Conservation (phyloP, 768 basidiomycete species). For the Rhodotorula diobovata region DNA sequence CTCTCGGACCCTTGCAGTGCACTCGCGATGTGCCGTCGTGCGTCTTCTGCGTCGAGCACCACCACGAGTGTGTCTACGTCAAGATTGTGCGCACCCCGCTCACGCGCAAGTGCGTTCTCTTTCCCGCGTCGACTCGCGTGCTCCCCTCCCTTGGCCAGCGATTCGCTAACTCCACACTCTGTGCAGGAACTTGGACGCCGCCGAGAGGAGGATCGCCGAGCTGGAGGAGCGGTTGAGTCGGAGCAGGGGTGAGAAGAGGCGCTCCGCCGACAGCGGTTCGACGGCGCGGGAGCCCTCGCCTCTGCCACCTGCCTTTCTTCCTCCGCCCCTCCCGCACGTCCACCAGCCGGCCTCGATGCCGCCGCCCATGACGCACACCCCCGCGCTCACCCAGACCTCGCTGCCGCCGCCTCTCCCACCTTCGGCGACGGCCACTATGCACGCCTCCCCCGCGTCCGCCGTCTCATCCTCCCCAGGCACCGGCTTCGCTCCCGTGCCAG, state of each 20-base stretch:
- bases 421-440: background rate
- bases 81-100: background rate
- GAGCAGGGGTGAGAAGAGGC: too few species aligned
- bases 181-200: background rate
- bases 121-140: background rate
- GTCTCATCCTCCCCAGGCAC: background rate
- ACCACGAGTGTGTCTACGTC: background rate
- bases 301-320: too few species aligned
- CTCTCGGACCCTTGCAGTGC: background rate
- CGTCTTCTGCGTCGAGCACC: background rate
- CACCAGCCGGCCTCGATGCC: too few species aligned
- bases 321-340: too few species aligned
- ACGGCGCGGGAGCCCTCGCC: too few species aligned
- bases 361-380: background rate
- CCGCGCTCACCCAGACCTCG: too few species aligned
- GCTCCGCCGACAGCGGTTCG: too few species aligned
- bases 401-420: background rate
- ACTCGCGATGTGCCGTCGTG: background rate
- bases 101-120: background rate
- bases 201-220: background rate
- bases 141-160: background rate
- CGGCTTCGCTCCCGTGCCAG: background rate
- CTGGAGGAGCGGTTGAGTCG: too few species aligned
- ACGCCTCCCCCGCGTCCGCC: background rate
- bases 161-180: too few species aligned